These are phyloP conservation scores for Cladosporium cucumerinum DNA, from an alignment of 2,329 filamentous ascomycete genomes.

Conservation along the genomic window DNA sequence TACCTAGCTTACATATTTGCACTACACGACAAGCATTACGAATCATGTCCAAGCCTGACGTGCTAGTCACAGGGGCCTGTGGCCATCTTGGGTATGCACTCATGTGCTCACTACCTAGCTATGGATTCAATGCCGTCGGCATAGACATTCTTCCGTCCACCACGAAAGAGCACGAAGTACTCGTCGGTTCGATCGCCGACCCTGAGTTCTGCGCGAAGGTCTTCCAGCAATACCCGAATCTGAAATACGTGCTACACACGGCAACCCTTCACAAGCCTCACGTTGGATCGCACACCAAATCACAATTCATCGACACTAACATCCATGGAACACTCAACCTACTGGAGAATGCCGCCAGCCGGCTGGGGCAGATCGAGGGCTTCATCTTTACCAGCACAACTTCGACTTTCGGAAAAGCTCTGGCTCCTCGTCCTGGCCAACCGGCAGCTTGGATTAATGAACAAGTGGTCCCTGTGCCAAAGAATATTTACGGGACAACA, in stretches of 20 bases:
- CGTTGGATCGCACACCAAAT: conserved; percentile 20
- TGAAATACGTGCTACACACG: conserved; percentile 22
- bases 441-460: conserved; percentile 26
- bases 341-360: conserved; percentile 19
- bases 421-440: conserved; percentile 21
- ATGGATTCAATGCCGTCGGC: conserved; percentile 19
- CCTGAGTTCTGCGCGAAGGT: conserved; percentile 14
- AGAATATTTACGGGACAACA: conserved; percentile 40
- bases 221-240: conserved; percentile 7
- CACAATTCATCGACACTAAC: conserved; percentile 24
- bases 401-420: conserved; percentile 22
- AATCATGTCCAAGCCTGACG: conserved; percentile 16
- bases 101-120: conserved; percentile 19
- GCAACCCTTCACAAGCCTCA: conserved; percentile 25
- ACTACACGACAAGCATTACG: not conserved
- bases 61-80: conserved; percentile 21
- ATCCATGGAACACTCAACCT: conserved; percentile 22
- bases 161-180: conserved; percentile 3
- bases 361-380: conserved; percentile 17
- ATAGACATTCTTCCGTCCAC: conserved; percentile 21
- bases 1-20: not conserved
- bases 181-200: conserved; percentile 19
- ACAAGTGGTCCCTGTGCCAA: conserved; percentile 21
- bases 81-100: conserved; percentile 24
- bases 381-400: conserved; percentile 23